These are phyloP conservation scores for Aureobasidium sp. DNA, from an alignment of 2,329 filamentous ascomycete genomes.

Conservation along the genomic window DNA sequence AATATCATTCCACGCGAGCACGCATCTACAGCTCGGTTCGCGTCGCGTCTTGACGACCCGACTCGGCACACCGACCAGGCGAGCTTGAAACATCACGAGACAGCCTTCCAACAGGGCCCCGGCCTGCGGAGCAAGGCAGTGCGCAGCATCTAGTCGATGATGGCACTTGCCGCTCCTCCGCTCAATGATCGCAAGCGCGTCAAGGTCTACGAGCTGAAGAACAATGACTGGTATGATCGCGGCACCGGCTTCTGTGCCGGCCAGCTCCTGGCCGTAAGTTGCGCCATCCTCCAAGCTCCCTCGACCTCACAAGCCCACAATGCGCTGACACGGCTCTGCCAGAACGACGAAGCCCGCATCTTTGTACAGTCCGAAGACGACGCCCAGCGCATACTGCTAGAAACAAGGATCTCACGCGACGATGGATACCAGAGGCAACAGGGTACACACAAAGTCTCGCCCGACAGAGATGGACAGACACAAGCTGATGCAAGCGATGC, in stretches of 20 bases:
- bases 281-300: neutral
- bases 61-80: neutral
- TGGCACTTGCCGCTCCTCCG: conserved; percentile 18
- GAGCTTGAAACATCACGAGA: conserved; percentile 5
- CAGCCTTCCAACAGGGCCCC: neutral
- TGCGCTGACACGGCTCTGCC: conserved; percentile 20
- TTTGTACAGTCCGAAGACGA: conserved; percentile 91
- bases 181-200: conserved; percentile 59
- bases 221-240: conserved; percentile 98
- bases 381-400: conserved; percentile 71
- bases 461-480: neutral
- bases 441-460: conserved; percentile 49
- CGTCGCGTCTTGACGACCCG: conserved; percentile 11
- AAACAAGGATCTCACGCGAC: conserved; percentile 85
- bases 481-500: conserved; percentile 6
- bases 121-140: conserved; percentile 16
- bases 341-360: conserved; percentile 75
- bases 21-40: neutral
- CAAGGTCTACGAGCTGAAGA: conserved; percentile 97
- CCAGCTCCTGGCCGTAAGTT: conserved; percentile 62
- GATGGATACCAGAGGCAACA: conserved; percentile 98
- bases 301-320: conserved; percentile 7
- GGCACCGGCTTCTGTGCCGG: conserved; percentile 94
- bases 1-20: neutral
- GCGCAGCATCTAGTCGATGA: conserved; percentile 17